Percentiles rank a stretch among this genome's conserved stretches.
Conservation (phyloP, 495 filamentous ascomycete species). For the Hyaloscypha bicolor region DNA sequence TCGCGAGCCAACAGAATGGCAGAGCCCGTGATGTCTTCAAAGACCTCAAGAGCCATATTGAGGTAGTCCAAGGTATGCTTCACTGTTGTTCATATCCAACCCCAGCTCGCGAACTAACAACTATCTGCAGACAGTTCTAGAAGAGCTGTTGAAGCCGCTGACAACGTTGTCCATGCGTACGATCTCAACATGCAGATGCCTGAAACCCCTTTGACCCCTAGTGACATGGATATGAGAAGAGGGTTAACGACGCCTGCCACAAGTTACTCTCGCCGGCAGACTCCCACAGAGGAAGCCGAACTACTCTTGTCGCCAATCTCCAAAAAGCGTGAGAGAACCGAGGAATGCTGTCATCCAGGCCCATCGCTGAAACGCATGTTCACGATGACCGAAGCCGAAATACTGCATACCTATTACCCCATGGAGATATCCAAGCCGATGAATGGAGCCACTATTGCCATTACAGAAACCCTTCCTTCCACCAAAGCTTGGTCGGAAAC, state of each 20-base stretch:
- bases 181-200: conserved; percentile 84
- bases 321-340: conserved; percentile 22
- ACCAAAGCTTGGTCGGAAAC: conserved; percentile 6
- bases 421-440: not conserved
- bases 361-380: conserved; percentile 29
- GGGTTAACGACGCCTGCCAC: not conserved
- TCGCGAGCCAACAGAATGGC: conserved; percentile 54
- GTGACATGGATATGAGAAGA: conserved; percentile 11
- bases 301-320: conserved; percentile 1
- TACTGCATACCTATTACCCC: conserved; percentile 1
- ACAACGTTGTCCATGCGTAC: conserved; percentile 87
- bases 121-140: conserved; percentile 65
- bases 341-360: conserved; percentile 22
- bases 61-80: conserved; percentile 67
- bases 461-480: not conserved
- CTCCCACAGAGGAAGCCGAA: not conserved
- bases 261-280: not conserved
- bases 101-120: not conserved
- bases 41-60: conserved; percentile 71
- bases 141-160: conserved; percentile 77
- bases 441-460: not conserved
- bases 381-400: conserved; percentile 17
- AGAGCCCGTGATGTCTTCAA: conserved; percentile 59
- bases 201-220: conserved; percentile 47
- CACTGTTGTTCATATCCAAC: not conserved